These are phyloP conservation scores for Carex scoparia DNA, from an alignment of 176 grass and related monocot species.

Conservation along the genomic window DNA sequence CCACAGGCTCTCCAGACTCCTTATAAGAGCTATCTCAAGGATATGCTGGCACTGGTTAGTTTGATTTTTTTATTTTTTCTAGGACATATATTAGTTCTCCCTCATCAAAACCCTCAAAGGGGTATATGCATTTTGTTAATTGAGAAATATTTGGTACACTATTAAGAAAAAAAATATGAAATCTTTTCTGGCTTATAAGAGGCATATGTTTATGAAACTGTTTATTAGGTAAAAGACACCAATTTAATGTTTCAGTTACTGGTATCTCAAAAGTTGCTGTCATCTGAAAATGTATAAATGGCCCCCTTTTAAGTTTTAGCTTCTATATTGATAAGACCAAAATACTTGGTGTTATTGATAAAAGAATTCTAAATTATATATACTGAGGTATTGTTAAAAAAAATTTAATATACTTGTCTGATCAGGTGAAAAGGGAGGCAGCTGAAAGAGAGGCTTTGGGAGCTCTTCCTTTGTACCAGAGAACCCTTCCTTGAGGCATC, in stretches of 20 bases:
- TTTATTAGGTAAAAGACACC: neutral
- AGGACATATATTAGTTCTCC: neutral
- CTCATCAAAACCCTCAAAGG: neutral
- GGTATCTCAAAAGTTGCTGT: neutral
- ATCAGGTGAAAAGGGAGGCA: slow-evolving; percentile 76
- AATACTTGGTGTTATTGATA: neutral
- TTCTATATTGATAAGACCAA: neutral
- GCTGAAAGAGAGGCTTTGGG: slow-evolving; percentile 67
- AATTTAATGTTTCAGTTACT: neutral
- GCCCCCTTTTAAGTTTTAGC: neutral
- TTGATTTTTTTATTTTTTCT: neutral
- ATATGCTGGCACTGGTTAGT: slow-evolving; percentile 89
- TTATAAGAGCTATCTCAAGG: slow-evolving; percentile 67
- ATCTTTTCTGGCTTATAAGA: neutral
- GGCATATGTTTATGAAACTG: neutral
- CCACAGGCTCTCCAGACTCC: slow-evolving; percentile 71
- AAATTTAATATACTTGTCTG: neutral
- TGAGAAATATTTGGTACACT: neutral
- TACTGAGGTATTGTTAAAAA: neutral
- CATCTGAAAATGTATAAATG: neutral
- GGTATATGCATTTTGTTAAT: neutral
- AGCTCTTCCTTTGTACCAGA: slow-evolving; percentile 81
- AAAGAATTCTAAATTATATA: neutral
- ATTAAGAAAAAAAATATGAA: neutral
- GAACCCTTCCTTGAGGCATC: slow-evolving; percentile 55